These are phyloP conservation scores for Suillus variegatus DNA, from an alignment of 768 basidiomycete species.

Conservation along the genomic window DNA sequence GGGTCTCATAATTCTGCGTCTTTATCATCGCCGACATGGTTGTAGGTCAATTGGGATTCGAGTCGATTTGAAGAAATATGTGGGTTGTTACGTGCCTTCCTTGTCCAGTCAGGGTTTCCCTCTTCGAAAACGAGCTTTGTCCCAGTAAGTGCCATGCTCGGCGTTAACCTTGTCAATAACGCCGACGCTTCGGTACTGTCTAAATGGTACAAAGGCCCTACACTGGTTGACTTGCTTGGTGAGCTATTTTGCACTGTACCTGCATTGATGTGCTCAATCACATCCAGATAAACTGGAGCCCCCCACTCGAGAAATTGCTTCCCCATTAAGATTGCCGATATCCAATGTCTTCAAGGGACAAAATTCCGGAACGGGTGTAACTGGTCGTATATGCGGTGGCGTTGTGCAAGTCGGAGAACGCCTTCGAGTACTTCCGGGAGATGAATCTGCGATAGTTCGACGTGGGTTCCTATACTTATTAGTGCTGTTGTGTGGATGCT, in stretches of 20 bases:
- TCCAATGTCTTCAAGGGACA: conserved; percentile 95
- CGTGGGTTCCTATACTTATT: conserved; percentile 37
- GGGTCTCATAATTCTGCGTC: background rate
- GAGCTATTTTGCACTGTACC: conserved; percentile 5
- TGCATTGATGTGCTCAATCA: conserved; percentile 1
- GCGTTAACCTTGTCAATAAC: conserved; percentile 73
- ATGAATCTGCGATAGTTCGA: conserved; percentile 83
- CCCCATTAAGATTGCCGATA: conserved; percentile 83
- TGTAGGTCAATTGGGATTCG: conserved; percentile 84
- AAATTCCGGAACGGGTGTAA: conserved; percentile 73
- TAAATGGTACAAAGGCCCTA: conserved; percentile 85
- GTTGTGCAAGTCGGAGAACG: conserved; percentile 91
- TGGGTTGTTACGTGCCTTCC: conserved; percentile 71
- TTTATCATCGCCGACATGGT: conserved; percentile 4
- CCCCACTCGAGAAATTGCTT: conserved; percentile 72
- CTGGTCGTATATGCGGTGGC: conserved; percentile 84
- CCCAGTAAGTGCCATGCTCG: conserved; percentile 89
- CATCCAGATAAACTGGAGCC: conserved; percentile 75
- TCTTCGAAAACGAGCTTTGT: conserved; percentile 78
- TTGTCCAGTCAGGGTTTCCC: conserved; percentile 86
- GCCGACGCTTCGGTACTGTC: conserved; percentile 49
- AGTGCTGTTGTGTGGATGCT: background rate
- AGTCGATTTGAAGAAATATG: conserved; percentile 87
- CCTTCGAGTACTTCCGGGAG: conserved; percentile 85
- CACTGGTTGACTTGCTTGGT: conserved; percentile 85